Evolutionary conservation across 257 asterid species (phyloP).

Genomic region (Fraxinus anomala): DNA sequence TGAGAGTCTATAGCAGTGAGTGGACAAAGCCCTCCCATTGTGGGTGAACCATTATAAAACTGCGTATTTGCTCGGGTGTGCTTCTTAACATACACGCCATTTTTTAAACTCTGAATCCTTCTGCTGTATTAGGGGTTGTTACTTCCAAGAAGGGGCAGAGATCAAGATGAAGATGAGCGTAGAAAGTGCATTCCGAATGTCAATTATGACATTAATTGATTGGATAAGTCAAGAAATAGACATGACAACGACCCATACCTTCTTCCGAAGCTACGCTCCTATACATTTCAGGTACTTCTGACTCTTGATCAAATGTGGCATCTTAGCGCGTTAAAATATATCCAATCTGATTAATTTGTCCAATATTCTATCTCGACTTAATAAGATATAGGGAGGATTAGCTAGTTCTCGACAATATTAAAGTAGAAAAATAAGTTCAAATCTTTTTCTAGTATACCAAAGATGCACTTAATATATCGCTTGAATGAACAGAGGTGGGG

Average conservation of each 20-base stretch:
- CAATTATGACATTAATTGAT: conserved; percentile 58
- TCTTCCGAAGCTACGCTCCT: conserved; percentile 86
- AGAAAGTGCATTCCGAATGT: conserved; percentile 55
- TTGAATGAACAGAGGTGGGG: conserved; percentile 66
- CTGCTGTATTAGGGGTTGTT: conserved; percentile 67
- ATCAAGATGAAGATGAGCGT: conserved; percentile 70
- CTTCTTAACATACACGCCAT: neutral
- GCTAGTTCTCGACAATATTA: neutral
- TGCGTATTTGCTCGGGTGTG: neutral
- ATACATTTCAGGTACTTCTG: conserved; percentile 75
- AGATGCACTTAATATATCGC: conserved; percentile 3
- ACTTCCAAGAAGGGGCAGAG: conserved; percentile 77
- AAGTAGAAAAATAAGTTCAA: neutral
- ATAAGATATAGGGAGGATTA: neutral
- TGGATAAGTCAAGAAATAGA: conserved; percentile 74
- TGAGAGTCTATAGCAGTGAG: neutral
- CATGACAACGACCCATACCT: conserved; percentile 56
- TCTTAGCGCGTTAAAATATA: neutral
- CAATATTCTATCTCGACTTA: neutral
- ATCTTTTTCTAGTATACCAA: neutral
- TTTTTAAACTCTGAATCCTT: conserved; percentile 11
- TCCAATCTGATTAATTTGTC: neutral
- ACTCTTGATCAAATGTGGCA: neutral
- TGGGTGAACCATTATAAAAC: neutral
- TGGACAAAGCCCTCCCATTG: neutral